Base-by-base conservation (phyloP, 1,284 basidiomycete species). In the Golubevia pallescens region DNA sequence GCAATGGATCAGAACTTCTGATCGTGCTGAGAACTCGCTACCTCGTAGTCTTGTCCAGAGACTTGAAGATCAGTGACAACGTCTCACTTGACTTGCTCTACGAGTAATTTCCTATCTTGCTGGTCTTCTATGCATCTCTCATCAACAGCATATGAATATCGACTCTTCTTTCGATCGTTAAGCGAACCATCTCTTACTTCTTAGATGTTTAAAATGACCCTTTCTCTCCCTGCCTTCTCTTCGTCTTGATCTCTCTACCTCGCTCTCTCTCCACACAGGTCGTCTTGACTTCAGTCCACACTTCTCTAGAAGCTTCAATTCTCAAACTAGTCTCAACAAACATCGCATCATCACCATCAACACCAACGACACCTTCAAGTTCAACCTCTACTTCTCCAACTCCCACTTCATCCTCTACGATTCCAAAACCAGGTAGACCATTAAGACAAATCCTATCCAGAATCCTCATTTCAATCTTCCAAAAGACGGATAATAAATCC, bases 381-480 rank as follows among this genome's bases (percentile, higher is more conserved):
- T 48, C 67, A 19, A 48, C 24, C 23, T 61, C 66, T 14, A 8
- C 32, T 57, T 34, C 42, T 58, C 24, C 38, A 53, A 65, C 67
- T 52, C 56, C 4, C 14, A 2, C 62, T 6, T 4, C 65, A 14
- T 28, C 51, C 19, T 13, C 66, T 7, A 13, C 65, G 0, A 57
- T 66, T 14, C 75, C 82, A 23, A 76, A 77, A 34, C 94, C 95
- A 0, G 95, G 95, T 20, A 90, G 94, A 21, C 93, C 93, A 1
- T 87, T 94, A 60, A 89, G 96, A 51, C 92, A 92, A 68, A 88
- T 94, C 2, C 89, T 92, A 58, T 90, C 93, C 4, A 88, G 93
- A 87, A 94, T 93, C 77, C 86, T 97, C 56, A 87, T 93, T 61
- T 85, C 88, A 20, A 78, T 97, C n/a, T 95, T 96, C 86, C 89